A percentile compares a stretch with the other conserved stretches of the same genome.
Conservation (phyloP, 495 filamentous ascomycete genomes). For the Aspergillus funiculosus region DNA sequence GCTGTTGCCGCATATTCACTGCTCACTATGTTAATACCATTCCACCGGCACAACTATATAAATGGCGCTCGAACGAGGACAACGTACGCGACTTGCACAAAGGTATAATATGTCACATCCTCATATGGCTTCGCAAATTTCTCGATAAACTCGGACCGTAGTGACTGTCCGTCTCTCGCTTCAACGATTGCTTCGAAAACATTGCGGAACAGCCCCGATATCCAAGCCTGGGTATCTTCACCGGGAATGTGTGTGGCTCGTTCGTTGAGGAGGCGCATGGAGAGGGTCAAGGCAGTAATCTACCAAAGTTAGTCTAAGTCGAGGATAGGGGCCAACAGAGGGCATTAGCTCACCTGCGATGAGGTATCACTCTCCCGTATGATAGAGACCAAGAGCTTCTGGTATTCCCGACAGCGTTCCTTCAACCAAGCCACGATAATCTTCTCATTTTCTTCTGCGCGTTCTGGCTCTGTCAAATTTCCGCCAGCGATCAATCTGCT, state of each 20-base stretch:
- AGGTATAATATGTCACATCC: constrained; percentile 79
- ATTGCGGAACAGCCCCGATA: constrained; percentile 52
- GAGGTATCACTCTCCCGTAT: constrained; percentile 47
- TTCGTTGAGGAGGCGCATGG: constrained; percentile 78
- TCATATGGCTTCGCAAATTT: constrained; percentile 75
- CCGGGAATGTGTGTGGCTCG: constrained; percentile 57
- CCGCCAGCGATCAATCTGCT: constrained; percentile 74
- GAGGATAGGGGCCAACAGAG: neutral
- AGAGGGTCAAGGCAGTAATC: constrained; percentile 62
- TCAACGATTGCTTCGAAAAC: constrained; percentile 60
- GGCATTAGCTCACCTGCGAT: constrained; percentile 30
- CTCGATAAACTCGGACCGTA: constrained; percentile 64
- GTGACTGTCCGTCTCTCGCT: constrained; percentile 45
- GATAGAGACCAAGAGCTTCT: constrained; percentile 48
- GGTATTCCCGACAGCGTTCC: constrained; percentile 65
- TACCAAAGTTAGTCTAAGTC: constrained; percentile 25
- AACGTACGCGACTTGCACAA: constrained; percentile 62
- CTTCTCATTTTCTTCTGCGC: constrained; percentile 62
- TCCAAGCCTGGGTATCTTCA: constrained; percentile 60
- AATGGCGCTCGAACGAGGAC: neutral
- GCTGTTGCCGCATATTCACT: constrained; percentile 32
- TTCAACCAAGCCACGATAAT: constrained; percentile 75
- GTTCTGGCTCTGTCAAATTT: constrained; percentile 55
- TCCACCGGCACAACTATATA: neutral
- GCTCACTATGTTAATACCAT: neutral